Evolutionary conservation across 2,329 filamentous ascomycete genomes (phyloP).

Genomic region (Aspergillus flavus): DNA sequence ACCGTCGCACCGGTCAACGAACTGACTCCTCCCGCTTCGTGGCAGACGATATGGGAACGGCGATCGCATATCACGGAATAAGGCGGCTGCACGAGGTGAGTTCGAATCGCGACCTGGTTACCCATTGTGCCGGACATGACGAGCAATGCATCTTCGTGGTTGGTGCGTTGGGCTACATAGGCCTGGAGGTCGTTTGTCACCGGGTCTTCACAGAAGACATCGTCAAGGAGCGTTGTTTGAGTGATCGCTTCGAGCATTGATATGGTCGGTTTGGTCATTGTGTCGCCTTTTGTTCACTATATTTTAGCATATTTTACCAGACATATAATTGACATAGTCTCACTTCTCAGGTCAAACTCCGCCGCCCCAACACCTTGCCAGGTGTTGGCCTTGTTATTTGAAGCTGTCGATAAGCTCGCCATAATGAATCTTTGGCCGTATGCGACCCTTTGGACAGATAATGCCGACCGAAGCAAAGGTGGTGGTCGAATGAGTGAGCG

Average conservation of each 20-base stretch:
- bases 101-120: slow-evolving; percentile 81
- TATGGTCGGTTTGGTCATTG: slow-evolving; percentile 73
- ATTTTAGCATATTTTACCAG: slow-evolving; percentile 1
- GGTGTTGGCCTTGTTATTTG: slow-evolving; percentile 27
- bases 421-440: slow-evolving; percentile 21
- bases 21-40: slow-evolving; percentile 69
- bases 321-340: slow-evolving; percentile 11
- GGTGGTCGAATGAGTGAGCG: slow-evolving; percentile 16
- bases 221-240: slow-evolving; percentile 75
- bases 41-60: slow-evolving; percentile 73
- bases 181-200: slow-evolving; percentile 76
- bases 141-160: slow-evolving; percentile 76
- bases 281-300: slow-evolving; percentile 56
- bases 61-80: slow-evolving; percentile 79
- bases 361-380: slow-evolving; percentile 54
- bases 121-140: slow-evolving; percentile 93
- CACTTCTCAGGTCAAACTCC: slow-evolving; percentile 60
- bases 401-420: slow-evolving; percentile 23
- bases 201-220: slow-evolving; percentile 79
- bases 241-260: slow-evolving; percentile 82
- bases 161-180: slow-evolving; percentile 71
- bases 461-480: slow-evolving; percentile 4
- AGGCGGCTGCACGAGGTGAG: slow-evolving; percentile 77
- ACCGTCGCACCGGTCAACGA: slow-evolving; percentile 71
- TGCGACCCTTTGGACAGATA: slow-evolving; percentile 12